Percentiles rank a stretch among this genome's conserved stretches.
Evolutionary conservation across 208 protist species (phyloP).

Genomic region (Pavlovales sp.): DNA sequence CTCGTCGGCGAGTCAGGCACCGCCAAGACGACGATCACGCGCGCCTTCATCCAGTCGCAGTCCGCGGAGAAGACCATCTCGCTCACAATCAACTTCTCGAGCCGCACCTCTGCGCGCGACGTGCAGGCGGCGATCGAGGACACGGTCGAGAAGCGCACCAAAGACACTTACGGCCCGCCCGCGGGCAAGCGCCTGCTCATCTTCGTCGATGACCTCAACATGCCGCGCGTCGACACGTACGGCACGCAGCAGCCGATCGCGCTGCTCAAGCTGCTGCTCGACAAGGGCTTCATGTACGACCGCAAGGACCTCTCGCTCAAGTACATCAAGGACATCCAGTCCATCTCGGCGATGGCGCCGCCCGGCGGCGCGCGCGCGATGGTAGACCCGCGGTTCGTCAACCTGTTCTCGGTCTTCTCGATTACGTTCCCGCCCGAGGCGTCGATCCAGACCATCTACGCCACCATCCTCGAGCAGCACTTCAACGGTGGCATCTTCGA

Average conservation of each 20-base stretch:
- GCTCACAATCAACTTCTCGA: slow-evolving; percentile 93
- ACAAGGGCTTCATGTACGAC: slow-evolving; percentile 91
- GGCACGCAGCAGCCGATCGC: slow-evolving; percentile 98
- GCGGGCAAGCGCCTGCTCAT: slow-evolving; percentile 89
- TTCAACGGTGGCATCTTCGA: slow-evolving; percentile 70
- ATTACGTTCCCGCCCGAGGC: slow-evolving; percentile 91
- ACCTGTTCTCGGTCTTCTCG: slow-evolving; percentile 93
- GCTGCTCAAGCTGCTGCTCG: slow-evolving; percentile 94
- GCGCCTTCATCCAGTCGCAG: slow-evolving; percentile 82
- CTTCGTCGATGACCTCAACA: slow-evolving; percentile 98
- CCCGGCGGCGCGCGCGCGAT: slow-evolving; percentile 90
- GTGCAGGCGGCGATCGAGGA: slow-evolving; percentile 92
- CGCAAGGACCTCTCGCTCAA: slow-evolving; percentile 91
- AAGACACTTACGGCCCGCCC: slow-evolving; percentile 86
- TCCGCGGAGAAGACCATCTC: slow-evolving; percentile 70
- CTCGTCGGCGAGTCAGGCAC: slow-evolving; percentile 95
- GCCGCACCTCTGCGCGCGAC: slow-evolving; percentile 86
- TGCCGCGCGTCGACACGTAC: slow-evolving; percentile 95
- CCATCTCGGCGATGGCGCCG: slow-evolving; percentile 90
- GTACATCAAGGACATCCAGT: slow-evolving; percentile 88
- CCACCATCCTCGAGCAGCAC: slow-evolving; percentile 82
- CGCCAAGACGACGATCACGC: slow-evolving; percentile 96
- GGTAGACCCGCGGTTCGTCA: slow-evolving; percentile 94
- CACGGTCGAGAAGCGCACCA: slow-evolving; percentile 92
- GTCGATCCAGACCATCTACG: slow-evolving; percentile 92